Conservation (phyloP, 2,329 filamentous ascomycete genomes). For the Pleoardoris graminearum region DNA sequence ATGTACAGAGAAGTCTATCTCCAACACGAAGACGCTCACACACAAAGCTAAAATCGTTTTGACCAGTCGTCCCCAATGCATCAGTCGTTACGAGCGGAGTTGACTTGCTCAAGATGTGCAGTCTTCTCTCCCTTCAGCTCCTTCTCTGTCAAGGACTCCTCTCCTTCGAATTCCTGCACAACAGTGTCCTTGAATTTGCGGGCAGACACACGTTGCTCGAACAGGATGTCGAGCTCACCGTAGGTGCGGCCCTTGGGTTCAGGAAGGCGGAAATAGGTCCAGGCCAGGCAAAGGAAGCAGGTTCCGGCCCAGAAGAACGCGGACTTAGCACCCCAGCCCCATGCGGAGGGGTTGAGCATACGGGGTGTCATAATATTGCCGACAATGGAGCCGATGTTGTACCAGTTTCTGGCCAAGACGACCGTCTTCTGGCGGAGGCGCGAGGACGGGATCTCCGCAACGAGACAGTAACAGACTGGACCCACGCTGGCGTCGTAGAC, state of each 20-base stretch:
- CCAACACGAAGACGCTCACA: neutral
- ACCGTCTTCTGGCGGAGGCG: slow-evolving; percentile 90
- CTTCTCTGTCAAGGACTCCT: slow-evolving; percentile 16
- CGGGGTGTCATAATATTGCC: slow-evolving; percentile 56
- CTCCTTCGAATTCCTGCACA: slow-evolving; percentile 30
- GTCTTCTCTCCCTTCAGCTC: slow-evolving; percentile 29
- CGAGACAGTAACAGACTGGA: slow-evolving; percentile 86
- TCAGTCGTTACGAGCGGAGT: slow-evolving; percentile 15
- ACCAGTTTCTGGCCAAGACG: slow-evolving; percentile 75
- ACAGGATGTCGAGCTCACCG: slow-evolving; percentile 81
- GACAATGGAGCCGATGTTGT: slow-evolving; percentile 78
- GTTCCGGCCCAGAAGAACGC: slow-evolving; percentile 87
- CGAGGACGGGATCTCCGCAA: slow-evolving; percentile 80
- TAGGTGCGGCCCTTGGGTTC: slow-evolving; percentile 80
- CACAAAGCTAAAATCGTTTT: neutral
- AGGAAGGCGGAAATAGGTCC: slow-evolving; percentile 78
- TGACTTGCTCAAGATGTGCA: slow-evolving; percentile 31
- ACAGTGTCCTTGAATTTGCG: slow-evolving; percentile 35
- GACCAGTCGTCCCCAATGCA: neutral
- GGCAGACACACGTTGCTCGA: slow-evolving; percentile 58
- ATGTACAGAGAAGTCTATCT: neutral
- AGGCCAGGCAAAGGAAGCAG: slow-evolving; percentile 76
- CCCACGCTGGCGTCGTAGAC: slow-evolving; percentile 86
- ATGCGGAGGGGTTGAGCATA: slow-evolving; percentile 43
- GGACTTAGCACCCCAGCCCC: slow-evolving; percentile 74